Evolutionary conservation across 1,139 yeast genomes (phyloP).

Genomic region (Spencermartinsiella ligniputridi): DNA sequence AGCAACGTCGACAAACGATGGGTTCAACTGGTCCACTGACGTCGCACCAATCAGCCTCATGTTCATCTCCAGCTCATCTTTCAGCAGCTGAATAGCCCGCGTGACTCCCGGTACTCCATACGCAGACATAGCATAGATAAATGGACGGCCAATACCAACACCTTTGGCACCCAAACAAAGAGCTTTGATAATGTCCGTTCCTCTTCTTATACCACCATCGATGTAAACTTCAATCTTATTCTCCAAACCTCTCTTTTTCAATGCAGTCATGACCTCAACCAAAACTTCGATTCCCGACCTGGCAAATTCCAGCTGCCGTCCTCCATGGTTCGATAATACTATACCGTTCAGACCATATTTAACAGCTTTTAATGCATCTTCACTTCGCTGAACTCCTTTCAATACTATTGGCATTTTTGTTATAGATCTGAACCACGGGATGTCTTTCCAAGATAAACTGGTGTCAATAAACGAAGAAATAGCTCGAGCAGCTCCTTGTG

Average conservation of each 20-base stretch:
- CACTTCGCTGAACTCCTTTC: slow-evolving; percentile 68
- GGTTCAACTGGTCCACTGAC: slow-evolving; percentile 57
- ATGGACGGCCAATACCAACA: slow-evolving; percentile 74
- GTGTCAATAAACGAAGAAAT: slow-evolving; percentile 83
- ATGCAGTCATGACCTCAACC: slow-evolving; percentile 57
- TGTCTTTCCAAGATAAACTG: slow-evolving; percentile 62
- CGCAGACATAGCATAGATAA: slow-evolving; percentile 68
- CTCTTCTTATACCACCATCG: slow-evolving; percentile 76
- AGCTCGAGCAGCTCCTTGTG: slow-evolving; percentile 87
- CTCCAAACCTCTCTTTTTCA: slow-evolving; percentile 44
- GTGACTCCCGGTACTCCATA: slow-evolving; percentile 78
- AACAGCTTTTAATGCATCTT: slow-evolving; percentile 61
- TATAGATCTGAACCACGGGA: slow-evolving; percentile 51
- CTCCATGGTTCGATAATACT: slow-evolving; percentile 74
- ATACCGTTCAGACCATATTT: slow-evolving; percentile 62
- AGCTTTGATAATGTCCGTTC: slow-evolving; percentile 68
- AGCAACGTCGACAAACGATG: slow-evolving; percentile 47
- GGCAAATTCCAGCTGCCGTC: slow-evolving; percentile 69
- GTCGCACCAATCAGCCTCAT: slow-evolving; percentile 84
- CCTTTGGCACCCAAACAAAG: slow-evolving; percentile 73
- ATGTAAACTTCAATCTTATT: slow-evolving; percentile 58
- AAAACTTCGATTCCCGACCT: slow-evolving; percentile 65
- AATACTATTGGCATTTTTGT: slow-evolving; percentile 62
- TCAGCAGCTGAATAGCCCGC: slow-evolving; percentile 70
- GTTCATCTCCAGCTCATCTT: slow-evolving; percentile 79